A percentile compares a stretch with the other conserved stretches of the same genome.
These are phyloP conservation scores for Claviceps cyperi DNA, from an alignment of 2,329 filamentous ascomycete species.

Conservation along the genomic window DNA sequence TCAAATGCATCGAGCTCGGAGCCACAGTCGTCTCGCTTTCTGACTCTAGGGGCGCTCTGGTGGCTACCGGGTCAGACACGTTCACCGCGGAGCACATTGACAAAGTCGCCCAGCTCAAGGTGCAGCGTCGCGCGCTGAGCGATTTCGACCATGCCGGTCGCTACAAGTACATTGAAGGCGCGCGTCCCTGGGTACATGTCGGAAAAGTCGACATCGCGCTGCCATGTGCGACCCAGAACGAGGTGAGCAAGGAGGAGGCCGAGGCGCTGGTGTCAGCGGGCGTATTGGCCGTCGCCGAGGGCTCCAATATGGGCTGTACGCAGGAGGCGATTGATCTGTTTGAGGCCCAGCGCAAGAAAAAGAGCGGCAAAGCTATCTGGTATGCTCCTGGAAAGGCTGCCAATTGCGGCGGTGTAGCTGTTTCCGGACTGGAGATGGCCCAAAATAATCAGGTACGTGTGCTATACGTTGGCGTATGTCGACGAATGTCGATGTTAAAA, in stretches of 20 bases:
- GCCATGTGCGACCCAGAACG: conserved; percentile 92
- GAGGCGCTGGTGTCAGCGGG: conserved; percentile 64
- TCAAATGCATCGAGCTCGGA: conserved; percentile 93
- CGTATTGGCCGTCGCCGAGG: conserved; percentile 79
- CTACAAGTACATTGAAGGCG: conserved; percentile 79
- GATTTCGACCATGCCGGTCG: conserved; percentile 49
- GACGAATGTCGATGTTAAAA: no score
- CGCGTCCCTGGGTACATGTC: conserved; percentile 82
- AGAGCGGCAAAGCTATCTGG: conserved; percentile 64
- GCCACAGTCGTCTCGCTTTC: conserved; percentile 85
- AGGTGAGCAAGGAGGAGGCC: conserved; percentile 85
- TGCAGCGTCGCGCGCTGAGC: conserved; percentile 69
- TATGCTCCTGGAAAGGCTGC: conserved; percentile 95
- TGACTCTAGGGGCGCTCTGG: conserved; percentile 74
- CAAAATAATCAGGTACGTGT: conserved; percentile 59
- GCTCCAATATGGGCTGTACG: conserved; percentile 98
- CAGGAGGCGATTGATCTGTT: conserved; percentile 90
- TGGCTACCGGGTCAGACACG: conserved; percentile 50
- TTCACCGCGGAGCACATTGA: conserved; percentile 71
- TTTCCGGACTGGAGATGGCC: conserved; percentile 96
- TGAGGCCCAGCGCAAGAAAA: conserved; percentile 60
- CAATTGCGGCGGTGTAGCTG: conserved; percentile 94
- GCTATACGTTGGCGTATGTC: no score
- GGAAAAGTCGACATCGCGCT: conserved; percentile 83
- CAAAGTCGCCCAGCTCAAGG: conserved; percentile 72